Evolutionary conservation across 345 rosid species (phyloP).

Genomic region (Brassica juncea): DNA sequence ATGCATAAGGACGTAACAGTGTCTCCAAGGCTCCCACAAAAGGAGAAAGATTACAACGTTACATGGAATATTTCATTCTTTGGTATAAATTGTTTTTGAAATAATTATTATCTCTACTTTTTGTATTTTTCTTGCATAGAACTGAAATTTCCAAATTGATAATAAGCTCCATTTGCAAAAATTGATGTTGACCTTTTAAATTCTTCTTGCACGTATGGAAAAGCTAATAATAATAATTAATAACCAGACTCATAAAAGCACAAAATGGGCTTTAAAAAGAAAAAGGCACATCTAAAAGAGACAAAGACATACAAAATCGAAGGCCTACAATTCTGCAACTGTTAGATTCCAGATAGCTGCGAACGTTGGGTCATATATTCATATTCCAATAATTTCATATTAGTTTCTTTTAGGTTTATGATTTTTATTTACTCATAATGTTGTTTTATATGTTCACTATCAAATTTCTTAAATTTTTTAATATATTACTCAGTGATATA

Average conservation of each 20-base stretch:
- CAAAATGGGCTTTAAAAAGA: slow-evolving; percentile 32
- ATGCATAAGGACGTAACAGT: slow-evolving; percentile 24
- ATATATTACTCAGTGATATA: not conserved
- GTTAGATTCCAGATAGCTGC: slow-evolving; percentile 33
- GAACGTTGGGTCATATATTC: slow-evolving; percentile 9
- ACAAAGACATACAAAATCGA: slow-evolving; percentile 27
- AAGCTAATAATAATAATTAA: slow-evolving; percentile 8
- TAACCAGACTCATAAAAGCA: not conserved
- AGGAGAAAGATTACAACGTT: slow-evolving; percentile 7
- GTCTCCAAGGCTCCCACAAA: slow-evolving; percentile 30
- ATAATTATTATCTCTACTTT: slow-evolving; percentile 11
- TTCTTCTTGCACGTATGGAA: slow-evolving; percentile 27
- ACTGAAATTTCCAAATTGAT: slow-evolving; percentile 9
- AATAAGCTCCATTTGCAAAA: slow-evolving; percentile 25
- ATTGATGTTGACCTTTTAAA: slow-evolving; percentile 35
- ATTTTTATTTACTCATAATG: not conserved
- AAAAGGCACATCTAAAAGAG: slow-evolving; percentile 24
- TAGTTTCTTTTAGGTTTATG: slow-evolving; percentile 1
- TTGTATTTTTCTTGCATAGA: slow-evolving; percentile 30
- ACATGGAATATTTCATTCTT: slow-evolving; percentile 7
- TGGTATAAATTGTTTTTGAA: slow-evolving; percentile 6
- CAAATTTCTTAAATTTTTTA: not conserved
- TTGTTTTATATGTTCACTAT: not conserved
- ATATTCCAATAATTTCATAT: slow-evolving; percentile 7
- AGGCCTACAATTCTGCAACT: slow-evolving; percentile 39